Base-by-base conservation (phyloP, 176 grass and related monocot species). In the Thalia dealbata region DNA sequence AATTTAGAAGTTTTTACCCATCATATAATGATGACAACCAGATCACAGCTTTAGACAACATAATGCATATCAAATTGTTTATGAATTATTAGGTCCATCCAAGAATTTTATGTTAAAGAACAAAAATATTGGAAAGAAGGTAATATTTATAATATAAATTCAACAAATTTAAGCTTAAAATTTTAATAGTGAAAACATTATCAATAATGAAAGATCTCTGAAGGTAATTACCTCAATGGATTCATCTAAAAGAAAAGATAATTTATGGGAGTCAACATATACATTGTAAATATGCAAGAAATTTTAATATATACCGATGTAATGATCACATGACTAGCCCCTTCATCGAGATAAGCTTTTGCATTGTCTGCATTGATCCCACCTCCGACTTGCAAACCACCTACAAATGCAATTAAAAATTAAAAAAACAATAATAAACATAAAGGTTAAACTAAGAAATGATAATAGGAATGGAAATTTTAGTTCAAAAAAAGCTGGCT, bases 371-470 rank as follows among this genome's bases (percentile, higher is more conserved):
- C 82, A 83, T 92, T 92, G 81, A 97, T 93, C 38, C 90, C 95
- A 81, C 90, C 95, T 82, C 95, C 95, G 82, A 97, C 81, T 85
- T 93, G 95, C 83, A 97, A 82, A 74, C 95, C 85, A 86, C 95
- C 95, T 93, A 82, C 42, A 73, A 58, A 82, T 82, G 46, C 42
- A 70, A 70, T 56, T 56, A 7, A 22, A 56, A 38, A 38, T 38
- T 9, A 56, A n/a, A 56, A n/a, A 6, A 56, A 56, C 4, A n/a
- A n/a, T 21, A n/a, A 56, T n/a, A 56, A 7, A 21, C 32, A 56
- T 48, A 48, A 13, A 48, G 11, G 45, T 48, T 48, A 48, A 48
- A 48, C 45, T 48, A 48, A 48, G 45, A 24, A 61, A 30, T 35
- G 29, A 28, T 15, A 8, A 64, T 22, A 11, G 25, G n/a, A 11